Percentiles rank a stretch among this genome's conserved stretches.
Evolutionary conservation across 352 stramenopile species (phyloP).

Genomic region (Globisporangium solare): DNA sequence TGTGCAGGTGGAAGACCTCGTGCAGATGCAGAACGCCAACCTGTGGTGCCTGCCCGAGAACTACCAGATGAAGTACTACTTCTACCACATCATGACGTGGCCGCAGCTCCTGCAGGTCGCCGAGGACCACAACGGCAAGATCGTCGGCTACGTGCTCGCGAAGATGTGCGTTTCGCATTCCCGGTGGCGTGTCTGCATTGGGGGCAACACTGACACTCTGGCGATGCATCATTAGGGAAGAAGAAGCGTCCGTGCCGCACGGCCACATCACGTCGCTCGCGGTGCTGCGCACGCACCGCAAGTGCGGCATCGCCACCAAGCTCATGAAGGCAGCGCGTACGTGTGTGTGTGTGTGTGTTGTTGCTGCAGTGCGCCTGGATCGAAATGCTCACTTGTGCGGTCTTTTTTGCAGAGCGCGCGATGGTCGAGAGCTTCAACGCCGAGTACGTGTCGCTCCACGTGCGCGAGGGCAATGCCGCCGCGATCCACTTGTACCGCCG

Average conservation of each 20-base stretch:
- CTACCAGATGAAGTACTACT: slow-evolving; percentile 99
- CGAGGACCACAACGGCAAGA: slow-evolving; percentile 96
- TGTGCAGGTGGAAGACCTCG: slow-evolving; percentile 89
- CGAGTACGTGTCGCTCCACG: slow-evolving; percentile 99
- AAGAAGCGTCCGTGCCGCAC: slow-evolving; percentile 86
- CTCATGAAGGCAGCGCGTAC: slow-evolving; percentile 94
- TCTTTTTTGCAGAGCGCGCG: slow-evolving; percentile 56
- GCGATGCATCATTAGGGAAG: slow-evolving; percentile 32
- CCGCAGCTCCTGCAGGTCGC: slow-evolving; percentile 98
- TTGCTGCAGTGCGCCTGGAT: not conserved
- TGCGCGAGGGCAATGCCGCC: slow-evolving; percentile 96
- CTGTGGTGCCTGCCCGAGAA: slow-evolving; percentile 99
- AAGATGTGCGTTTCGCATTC: slow-evolving; percentile 94
- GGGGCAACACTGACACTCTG: slow-evolving; percentile 3
- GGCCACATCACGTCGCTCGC: slow-evolving; percentile 99
- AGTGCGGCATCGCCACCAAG: slow-evolving; percentile 96
- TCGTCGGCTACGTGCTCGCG: slow-evolving; percentile 99
- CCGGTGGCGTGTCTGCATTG: too few relatives aligned
- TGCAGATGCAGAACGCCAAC: slow-evolving; percentile 99
- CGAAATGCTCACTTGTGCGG: not conserved
- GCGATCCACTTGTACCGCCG: slow-evolving; percentile 98
- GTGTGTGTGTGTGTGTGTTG: slow-evolving; percentile 17
- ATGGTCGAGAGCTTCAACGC: slow-evolving; percentile 98
- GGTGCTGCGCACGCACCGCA: slow-evolving; percentile 96
- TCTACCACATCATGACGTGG: slow-evolving; percentile 99